Conservation (phyloP, 2,329 filamentous ascomycete species). For the Biscogniauxia sp. region DNA sequence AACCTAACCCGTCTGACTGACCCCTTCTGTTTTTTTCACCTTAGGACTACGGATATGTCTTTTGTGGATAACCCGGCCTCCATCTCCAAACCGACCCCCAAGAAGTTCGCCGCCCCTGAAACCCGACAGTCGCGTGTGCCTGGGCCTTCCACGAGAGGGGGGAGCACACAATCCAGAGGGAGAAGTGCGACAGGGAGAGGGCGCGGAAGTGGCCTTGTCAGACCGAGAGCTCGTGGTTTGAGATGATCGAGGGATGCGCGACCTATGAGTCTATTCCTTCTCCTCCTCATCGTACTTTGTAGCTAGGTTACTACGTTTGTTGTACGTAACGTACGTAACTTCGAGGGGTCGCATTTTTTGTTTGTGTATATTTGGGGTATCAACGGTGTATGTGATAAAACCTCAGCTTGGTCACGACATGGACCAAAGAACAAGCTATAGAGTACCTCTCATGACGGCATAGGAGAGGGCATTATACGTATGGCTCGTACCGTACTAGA, state of each 20-base stretch:
- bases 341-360: background rate
- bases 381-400: background rate
- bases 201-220: slow-evolving; percentile 45
- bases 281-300: background rate
- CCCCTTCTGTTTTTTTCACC: slow-evolving; percentile 5
- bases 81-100: slow-evolving; percentile 49
- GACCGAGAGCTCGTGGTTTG: slow-evolving; percentile 45
- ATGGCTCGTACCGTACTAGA: slow-evolving; percentile 1
- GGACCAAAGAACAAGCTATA: background rate
- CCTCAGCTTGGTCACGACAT: background rate
- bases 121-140: slow-evolving; percentile 48
- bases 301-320: no score
- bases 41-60: slow-evolving; percentile 83
- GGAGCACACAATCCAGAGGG: slow-evolving; percentile 38
- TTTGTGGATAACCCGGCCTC: slow-evolving; percentile 80
- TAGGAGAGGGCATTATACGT: background rate
- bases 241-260: slow-evolving; percentile 34
- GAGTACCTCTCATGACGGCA: background rate
- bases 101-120: slow-evolving; percentile 42
- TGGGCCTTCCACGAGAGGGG: slow-evolving; percentile 34
- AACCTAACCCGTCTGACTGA: slow-evolving; percentile 22
- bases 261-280: background rate
- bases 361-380: background rate
- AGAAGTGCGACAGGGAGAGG: slow-evolving; percentile 36
- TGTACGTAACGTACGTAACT: background rate